These are phyloP conservation scores for Picochlorum costavermella DNA, from an alignment of 139 green algal genomes.

Conservation along the genomic window DNA sequence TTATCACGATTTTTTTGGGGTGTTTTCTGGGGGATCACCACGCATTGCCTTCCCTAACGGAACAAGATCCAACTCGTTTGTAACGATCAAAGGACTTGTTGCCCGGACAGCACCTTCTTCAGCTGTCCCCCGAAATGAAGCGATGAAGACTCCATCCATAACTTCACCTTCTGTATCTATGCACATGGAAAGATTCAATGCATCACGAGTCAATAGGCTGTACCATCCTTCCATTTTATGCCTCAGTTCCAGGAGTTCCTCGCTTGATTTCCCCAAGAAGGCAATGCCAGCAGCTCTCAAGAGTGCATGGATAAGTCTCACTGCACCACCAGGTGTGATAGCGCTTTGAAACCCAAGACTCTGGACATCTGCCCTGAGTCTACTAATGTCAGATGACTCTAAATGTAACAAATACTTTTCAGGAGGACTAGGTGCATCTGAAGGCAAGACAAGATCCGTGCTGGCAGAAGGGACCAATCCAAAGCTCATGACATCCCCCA, in stretches of 20 bases:
- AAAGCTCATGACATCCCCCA: conserved; percentile 59
- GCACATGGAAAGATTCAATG: conserved; percentile 50
- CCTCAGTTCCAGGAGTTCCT: conserved; percentile 4
- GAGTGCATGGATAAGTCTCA: conserved; percentile 52
- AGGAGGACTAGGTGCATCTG: neutral
- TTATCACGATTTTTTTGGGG: too few species aligned
- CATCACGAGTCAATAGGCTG: conserved; percentile 40
- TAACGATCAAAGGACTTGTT: conserved; percentile 27
- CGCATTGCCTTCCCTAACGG: conserved; percentile 24
- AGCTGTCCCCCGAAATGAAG: conserved; percentile 19
- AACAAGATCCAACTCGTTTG: conserved; percentile 43
- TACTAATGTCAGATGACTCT: conserved; percentile 54
- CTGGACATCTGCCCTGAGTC: conserved; percentile 49
- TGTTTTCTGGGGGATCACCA: conserved; percentile 15
- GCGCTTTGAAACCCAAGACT: conserved; percentile 43
- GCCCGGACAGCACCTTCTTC: conserved; percentile 28
- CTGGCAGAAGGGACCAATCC: conserved; percentile 24
- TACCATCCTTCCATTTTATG: conserved; percentile 18
- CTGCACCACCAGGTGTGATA: conserved; percentile 42
- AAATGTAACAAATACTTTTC: conserved; percentile 46
- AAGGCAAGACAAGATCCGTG: neutral
- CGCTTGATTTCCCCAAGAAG: conserved; percentile 24
- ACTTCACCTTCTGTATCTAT: conserved; percentile 25
- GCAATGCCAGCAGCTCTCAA: conserved; percentile 35
- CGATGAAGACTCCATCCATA: conserved; percentile 18